A percentile compares a stretch with the other conserved stretches of the same genome.
These are phyloP conservation scores for Sporothrix euskadiensis DNA, from an alignment of 2,329 filamentous ascomycete species.

Conservation along the genomic window DNA sequence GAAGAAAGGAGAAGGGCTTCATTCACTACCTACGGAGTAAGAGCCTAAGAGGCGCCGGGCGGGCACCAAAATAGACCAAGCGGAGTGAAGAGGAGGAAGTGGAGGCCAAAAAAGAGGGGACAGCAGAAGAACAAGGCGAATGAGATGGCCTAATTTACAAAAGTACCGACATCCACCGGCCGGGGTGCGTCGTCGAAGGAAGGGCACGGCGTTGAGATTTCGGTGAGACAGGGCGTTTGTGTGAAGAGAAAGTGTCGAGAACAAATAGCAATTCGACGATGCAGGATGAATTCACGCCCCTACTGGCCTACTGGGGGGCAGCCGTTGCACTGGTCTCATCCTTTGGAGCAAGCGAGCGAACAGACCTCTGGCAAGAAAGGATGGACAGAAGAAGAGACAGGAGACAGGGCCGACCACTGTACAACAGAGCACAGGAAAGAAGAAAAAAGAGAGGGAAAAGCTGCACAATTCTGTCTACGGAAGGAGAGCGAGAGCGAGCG, in stretches of 20 bases:
- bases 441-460: no score
- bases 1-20: neutral
- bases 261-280: neutral
- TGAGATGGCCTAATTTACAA: slow-evolving; percentile 6
- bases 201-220: neutral
- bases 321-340: neutral
- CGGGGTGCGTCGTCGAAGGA: neutral
- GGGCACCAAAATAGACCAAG: neutral
- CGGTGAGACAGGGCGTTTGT: neutral
- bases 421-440: neutral
- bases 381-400: neutral
- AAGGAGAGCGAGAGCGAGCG: neutral
- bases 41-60: neutral
- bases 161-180: slow-evolving; percentile 13
- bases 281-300: neutral
- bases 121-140: neutral
- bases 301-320: neutral
- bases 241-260: neutral
- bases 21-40: neutral
- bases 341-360: neutral
- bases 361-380: neutral
- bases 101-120: neutral
- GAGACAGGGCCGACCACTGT: neutral
- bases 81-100: neutral
- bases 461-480: neutral